phyloP scores from a whole-genome alignment of 2,329 filamentous ascomycete genomes.

The Neopestalotiopsis rosae region DNA sequence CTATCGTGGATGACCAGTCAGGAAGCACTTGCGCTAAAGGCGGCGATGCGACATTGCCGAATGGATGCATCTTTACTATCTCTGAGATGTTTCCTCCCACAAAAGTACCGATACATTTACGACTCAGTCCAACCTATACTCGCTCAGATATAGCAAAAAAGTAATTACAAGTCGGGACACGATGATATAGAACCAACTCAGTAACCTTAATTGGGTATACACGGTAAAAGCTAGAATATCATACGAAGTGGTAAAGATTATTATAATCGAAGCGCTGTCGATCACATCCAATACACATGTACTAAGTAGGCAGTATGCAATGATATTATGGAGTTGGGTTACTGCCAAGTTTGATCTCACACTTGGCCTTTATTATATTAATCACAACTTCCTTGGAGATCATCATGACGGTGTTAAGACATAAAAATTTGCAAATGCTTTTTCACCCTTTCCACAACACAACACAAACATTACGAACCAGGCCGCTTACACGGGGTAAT shows the following conservation, averaged over 20 bases:
- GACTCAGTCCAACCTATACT: neutral
- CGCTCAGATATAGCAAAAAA: neutral
- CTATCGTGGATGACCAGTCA: neutral
- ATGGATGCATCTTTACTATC: conserved; percentile 6
- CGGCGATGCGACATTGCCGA: neutral
- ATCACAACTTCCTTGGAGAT: neutral
- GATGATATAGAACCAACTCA: too few species aligned
- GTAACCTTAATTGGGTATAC: too few species aligned
- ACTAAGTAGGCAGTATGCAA: too few species aligned
- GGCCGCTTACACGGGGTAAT: neutral
- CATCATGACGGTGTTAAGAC: neutral
- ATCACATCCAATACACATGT: too few species aligned
- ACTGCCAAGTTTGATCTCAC: too few species aligned
- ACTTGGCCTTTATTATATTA: neutral
- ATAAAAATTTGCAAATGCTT: conserved; percentile 1
- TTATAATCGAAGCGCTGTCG: too few species aligned
- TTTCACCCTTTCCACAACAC: neutral
- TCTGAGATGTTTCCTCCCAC: neutral
- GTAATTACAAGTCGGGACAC: neutral
- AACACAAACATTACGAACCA: neutral
- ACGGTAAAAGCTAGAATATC: too few species aligned
- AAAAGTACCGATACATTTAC: conserved; percentile 15
- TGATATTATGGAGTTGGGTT: too few species aligned
- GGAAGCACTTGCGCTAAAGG: neutral
- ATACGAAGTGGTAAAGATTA: too few species aligned